These are phyloP conservation scores for Trichoderma sp. DNA, from an alignment of 2,329 filamentous ascomycete genomes.

Conservation along the genomic window DNA sequence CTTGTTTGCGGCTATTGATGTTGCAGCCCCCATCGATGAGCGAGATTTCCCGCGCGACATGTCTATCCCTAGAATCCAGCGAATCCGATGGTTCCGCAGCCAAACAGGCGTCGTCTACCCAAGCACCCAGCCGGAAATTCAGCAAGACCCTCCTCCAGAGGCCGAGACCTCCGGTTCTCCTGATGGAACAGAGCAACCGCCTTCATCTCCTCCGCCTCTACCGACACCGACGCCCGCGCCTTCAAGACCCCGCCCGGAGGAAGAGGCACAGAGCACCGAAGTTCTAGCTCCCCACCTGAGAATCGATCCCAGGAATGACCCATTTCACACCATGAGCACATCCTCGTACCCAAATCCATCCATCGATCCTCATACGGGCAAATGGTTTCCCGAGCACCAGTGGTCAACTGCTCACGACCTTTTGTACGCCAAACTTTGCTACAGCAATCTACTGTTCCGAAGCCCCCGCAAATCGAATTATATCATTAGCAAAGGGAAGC, in stretches of 20 bases:
- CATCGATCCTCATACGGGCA: conserved; percentile 49
- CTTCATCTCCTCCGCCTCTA: conserved; percentile 22
- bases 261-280: conserved; percentile 16
- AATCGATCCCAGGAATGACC: conserved; percentile 32
- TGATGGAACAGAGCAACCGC: conserved; percentile 14
- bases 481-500: conserved; percentile 55
- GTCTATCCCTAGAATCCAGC: conserved; percentile 57
- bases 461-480: conserved; percentile 58
- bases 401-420: conserved; percentile 58
- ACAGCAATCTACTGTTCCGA: conserved; percentile 56
- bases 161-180: not conserved
- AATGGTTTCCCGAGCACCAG: conserved; percentile 55
- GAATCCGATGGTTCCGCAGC: conserved; percentile 50
- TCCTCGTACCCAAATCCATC: conserved; percentile 46
- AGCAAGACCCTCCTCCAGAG: conserved; percentile 7
- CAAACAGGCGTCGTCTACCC: conserved; percentile 27
- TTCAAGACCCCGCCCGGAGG: conserved; percentile 15
- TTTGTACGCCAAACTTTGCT: conserved; percentile 59
- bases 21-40: conserved; percentile 69
- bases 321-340: conserved; percentile 42
- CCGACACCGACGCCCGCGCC: conserved; percentile 18
- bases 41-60: conserved; percentile 62
- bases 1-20: conserved; percentile 70
- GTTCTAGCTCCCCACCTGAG: conserved; percentile 23
- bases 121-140: conserved; percentile 19